phyloP scores from a whole-genome alignment of 345 rosid species.

The Orychophragmus violaceus region DNA sequence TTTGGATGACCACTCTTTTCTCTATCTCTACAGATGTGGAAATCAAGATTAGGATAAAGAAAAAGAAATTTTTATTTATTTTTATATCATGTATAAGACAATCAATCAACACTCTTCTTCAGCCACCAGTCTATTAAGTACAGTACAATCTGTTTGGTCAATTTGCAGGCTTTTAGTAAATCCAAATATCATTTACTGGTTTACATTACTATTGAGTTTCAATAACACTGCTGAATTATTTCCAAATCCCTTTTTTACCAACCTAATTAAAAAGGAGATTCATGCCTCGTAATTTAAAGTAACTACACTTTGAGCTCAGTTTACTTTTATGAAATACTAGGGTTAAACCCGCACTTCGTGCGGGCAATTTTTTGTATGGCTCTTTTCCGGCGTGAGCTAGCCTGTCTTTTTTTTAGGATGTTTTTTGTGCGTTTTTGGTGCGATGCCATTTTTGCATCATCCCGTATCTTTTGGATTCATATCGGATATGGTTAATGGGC shows the following conservation, averaged over 20 bases:
- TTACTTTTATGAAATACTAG: not conserved
- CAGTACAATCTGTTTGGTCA: slow-evolving; percentile 12
- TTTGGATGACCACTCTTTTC: slow-evolving; percentile 16
- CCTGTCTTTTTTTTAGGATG: no score
- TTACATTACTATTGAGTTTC: not conserved
- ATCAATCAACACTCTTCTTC: not conserved
- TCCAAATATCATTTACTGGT: slow-evolving; percentile 7
- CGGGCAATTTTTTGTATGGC: no score
- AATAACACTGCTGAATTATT: not conserved
- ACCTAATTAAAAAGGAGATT: not conserved
- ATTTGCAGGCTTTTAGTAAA: not conserved
- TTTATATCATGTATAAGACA: not conserved
- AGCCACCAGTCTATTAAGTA: slow-evolving; percentile 5
- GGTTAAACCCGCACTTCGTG: no score
- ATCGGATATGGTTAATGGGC: no score
- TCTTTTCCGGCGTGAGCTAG: no score
- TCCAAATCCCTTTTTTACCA: not conserved
- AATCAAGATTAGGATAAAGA: slow-evolving; percentile 12
- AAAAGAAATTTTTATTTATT: not conserved
- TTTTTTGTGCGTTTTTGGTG: no score
- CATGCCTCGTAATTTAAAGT: not conserved
- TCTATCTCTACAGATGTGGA: slow-evolving; percentile 8
- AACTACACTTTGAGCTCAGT: not conserved
- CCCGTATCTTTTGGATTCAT: no score
- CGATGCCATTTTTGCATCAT: no score